Conservation (phyloP, 805 yeast species). For the Diddensiella transvaalensis region DNA sequence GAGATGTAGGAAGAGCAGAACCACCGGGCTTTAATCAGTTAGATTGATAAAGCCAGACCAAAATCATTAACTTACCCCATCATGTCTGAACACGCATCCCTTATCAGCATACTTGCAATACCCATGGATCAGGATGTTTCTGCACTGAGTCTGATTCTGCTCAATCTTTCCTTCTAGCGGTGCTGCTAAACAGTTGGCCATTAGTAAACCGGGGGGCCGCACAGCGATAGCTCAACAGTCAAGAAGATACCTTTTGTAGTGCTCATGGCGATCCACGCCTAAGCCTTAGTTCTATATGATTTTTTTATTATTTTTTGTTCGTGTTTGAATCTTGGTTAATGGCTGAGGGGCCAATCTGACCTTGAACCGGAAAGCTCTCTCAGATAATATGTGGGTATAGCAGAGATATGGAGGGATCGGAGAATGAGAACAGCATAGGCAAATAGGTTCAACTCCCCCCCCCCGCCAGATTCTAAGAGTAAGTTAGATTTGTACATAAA, state of each 20-base stretch:
- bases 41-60: neutral
- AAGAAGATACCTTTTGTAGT: neutral
- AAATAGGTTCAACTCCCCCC: too few relatives aligned
- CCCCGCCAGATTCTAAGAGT: too few relatives aligned
- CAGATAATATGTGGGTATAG: too few relatives aligned
- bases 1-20: slow-evolving; percentile 1
- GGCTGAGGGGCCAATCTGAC: too few relatives aligned
- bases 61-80: slow-evolving; percentile 30
- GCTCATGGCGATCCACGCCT: neutral
- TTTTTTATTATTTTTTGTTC: too few relatives aligned
- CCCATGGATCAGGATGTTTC: slow-evolving; percentile 81
- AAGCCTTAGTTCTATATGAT: too few relatives aligned
- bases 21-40: slow-evolving; percentile 1
- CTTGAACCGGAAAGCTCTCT: too few relatives aligned
- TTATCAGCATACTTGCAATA: slow-evolving; percentile 83
- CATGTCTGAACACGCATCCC: slow-evolving; percentile 81
- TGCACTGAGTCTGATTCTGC: slow-evolving; percentile 52
- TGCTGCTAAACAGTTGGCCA: neutral
- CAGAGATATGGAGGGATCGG: too few relatives aligned
- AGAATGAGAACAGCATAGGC: too few relatives aligned
- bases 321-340: too few relatives aligned
- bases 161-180: slow-evolving; percentile 1
- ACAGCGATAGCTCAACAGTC: neutral
- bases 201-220: neutral
- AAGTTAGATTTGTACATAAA: too few relatives aligned